Conservation (phyloP, 73 alveolate species). For the Paramecium tetraurelia region DNA sequence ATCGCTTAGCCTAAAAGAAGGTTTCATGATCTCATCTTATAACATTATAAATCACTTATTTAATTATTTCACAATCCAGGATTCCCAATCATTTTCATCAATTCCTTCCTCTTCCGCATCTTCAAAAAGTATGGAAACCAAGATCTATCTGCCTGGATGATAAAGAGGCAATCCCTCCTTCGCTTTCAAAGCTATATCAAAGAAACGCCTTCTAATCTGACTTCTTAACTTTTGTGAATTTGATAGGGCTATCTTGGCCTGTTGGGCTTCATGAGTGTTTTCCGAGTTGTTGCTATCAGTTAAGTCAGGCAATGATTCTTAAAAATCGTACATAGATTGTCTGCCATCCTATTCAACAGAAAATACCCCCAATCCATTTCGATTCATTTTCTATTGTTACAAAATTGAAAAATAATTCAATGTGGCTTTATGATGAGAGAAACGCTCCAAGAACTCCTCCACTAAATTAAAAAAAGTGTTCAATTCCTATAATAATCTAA, state of each 20-base stretch:
- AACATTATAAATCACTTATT: not conserved
- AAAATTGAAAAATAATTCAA: conserved; percentile 6
- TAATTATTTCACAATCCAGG: conserved; percentile 27
- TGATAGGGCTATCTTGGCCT: conserved; percentile 25
- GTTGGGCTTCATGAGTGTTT: not conserved
- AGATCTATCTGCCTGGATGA: conserved; percentile 15
- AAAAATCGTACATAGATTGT: conserved; percentile 17
- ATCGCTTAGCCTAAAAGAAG: not conserved
- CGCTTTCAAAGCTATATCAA: not conserved
- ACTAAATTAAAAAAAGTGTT: conserved; percentile 3
- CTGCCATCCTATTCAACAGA: not conserved
- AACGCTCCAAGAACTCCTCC: conserved; percentile 34
- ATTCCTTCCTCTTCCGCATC: conserved; percentile 54
- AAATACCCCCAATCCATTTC: conserved; percentile 41
- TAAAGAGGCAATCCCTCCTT: not conserved
- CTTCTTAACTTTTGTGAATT: conserved; percentile 33
- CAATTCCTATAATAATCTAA: not conserved
- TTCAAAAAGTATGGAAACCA: conserved; percentile 20
- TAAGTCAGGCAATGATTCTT: conserved; percentile 1
- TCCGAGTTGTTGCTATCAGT: not conserved
- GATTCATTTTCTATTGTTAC: not conserved
- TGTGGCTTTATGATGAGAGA: not conserved
- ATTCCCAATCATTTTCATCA: conserved; percentile 23
- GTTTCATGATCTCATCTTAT: not conserved
- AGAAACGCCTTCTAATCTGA: conserved; percentile 22